These are phyloP conservation scores for Coleophoma cylindrospora DNA, from an alignment of 2,329 filamentous ascomycete species.

Conservation along the genomic window DNA sequence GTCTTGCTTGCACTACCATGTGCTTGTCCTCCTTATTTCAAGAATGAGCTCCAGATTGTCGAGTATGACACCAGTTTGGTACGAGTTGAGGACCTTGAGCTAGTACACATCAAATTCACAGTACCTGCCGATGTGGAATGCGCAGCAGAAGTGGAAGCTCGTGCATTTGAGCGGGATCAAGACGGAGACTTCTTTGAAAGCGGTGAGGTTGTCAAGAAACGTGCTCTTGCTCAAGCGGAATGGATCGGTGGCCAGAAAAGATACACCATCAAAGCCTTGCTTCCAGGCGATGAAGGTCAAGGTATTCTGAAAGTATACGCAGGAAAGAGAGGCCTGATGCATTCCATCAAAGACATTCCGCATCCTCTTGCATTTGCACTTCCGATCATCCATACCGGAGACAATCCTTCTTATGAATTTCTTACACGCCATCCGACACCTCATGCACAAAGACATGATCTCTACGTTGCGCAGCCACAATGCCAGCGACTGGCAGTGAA, in stretches of 20 bases:
- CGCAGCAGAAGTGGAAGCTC: constrained; percentile 85
- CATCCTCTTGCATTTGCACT: constrained; percentile 85
- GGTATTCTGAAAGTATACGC: constrained; percentile 89
- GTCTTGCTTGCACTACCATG: constrained; percentile 82
- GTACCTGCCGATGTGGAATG: constrained; percentile 89
- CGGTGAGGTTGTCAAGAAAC: constrained; percentile 79
- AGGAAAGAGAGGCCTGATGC: constrained; percentile 92
- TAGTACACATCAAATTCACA: constrained; percentile 83
- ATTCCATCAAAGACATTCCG: constrained; percentile 93
- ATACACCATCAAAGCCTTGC: constrained; percentile 86
- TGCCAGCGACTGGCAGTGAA: constrained; percentile 84
- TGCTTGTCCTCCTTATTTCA: constrained; percentile 84
- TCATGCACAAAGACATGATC: constrained; percentile 93
- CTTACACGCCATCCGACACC: constrained; percentile 90
- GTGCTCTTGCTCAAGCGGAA: constrained; percentile 83
- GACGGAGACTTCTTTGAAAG: constrained; percentile 95
- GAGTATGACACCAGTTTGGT: constrained; percentile 88
- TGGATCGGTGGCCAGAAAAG: constrained; percentile 86
- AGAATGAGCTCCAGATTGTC: constrained; percentile 70
- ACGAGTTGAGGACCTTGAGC: constrained; percentile 85
- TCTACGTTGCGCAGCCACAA: constrained; percentile 95
- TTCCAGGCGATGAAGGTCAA: constrained; percentile 87
- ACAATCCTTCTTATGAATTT: constrained; percentile 93
- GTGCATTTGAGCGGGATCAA: constrained; percentile 71
- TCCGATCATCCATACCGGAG: constrained; percentile 84